phyloP scores from a whole-genome alignment of 2,329 filamentous ascomycete genomes.

The Fusarium nisikadoi region DNA sequence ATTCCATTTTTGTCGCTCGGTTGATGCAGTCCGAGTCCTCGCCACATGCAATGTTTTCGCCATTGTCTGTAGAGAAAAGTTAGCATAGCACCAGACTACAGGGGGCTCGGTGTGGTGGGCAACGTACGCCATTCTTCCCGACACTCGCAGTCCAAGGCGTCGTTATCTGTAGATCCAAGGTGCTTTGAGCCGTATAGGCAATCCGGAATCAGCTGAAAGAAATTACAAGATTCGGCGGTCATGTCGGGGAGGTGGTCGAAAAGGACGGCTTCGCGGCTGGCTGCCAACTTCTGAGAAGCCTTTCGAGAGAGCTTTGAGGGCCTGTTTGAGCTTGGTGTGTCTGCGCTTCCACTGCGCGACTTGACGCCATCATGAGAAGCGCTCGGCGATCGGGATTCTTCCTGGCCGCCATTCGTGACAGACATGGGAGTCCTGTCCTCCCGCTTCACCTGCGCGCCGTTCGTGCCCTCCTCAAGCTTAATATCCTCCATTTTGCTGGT shows the following conservation, averaged over 20 bases:
- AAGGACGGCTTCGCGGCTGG: slow-evolving; percentile 70
- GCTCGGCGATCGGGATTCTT: slow-evolving; percentile 51
- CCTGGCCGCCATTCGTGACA: slow-evolving; percentile 46
- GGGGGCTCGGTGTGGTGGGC: background rate
- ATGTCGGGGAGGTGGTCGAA: slow-evolving; percentile 82
- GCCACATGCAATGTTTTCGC: slow-evolving; percentile 85
- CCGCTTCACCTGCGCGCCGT: slow-evolving; percentile 54
- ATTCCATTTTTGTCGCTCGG: slow-evolving; percentile 97
- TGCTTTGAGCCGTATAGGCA: slow-evolving; percentile 93
- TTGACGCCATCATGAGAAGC: slow-evolving; percentile 59
- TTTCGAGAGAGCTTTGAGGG: slow-evolving; percentile 79
- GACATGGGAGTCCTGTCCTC: slow-evolving; percentile 54
- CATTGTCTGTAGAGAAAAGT: slow-evolving; percentile 59
- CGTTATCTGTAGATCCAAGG: slow-evolving; percentile 91
- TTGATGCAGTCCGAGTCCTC: slow-evolving; percentile 99
- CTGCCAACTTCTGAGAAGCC: slow-evolving; percentile 72
- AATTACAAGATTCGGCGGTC: slow-evolving; percentile 77
- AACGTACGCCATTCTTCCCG: slow-evolving; percentile 92
- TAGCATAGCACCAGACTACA: slow-evolving; percentile 7
- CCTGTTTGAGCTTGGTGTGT: slow-evolving; percentile 62
- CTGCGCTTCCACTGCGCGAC: slow-evolving; percentile 59
- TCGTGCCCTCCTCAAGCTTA: slow-evolving; percentile 56
- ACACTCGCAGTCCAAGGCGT: slow-evolving; percentile 93
- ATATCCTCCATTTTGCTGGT: slow-evolving; percentile 56
- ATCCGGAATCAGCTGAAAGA: slow-evolving; percentile 83